Conservation (phyloP, 495 filamentous ascomycete species). For the Aspergillus asperescens region DNA sequence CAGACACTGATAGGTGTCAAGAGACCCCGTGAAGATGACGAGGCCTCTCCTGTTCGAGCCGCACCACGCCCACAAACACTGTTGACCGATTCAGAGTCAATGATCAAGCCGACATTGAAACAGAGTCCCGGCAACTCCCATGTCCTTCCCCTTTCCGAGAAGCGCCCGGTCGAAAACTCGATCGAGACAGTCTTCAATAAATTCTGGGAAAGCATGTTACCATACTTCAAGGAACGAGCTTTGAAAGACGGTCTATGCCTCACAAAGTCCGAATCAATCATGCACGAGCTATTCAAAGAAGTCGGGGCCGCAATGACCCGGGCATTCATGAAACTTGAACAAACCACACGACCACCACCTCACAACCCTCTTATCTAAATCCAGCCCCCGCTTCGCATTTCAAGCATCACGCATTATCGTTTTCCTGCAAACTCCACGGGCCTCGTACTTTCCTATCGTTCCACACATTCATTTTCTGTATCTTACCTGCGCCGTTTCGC, state of each 20-base stretch:
- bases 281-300: constrained; percentile 22
- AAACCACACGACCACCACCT: neutral
- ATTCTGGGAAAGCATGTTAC: constrained; percentile 15
- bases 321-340: constrained; percentile 16
- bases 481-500: neutral
- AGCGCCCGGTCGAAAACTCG: neutral
- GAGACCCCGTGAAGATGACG: constrained; percentile 13
- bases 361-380: neutral
- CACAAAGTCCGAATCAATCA: constrained; percentile 16
- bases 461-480: neutral
- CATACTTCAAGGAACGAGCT: constrained; percentile 13
- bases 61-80: constrained; percentile 14
- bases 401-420: neutral
- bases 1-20: constrained; percentile 1
- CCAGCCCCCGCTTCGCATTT: neutral
- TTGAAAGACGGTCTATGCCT: constrained; percentile 4
- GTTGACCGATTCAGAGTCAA: neutral
- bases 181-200: constrained; percentile 14
- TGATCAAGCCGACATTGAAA: neutral
- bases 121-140: constrained; percentile 1
- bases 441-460: neutral
- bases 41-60: constrained; percentile 4
- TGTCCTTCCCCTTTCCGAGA: neutral
- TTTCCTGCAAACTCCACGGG: neutral
- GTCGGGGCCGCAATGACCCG: constrained; percentile 15